Base-by-base conservation (phyloP, 2,329 filamentous ascomycete species). In the Aspergillus sp. region DNA sequence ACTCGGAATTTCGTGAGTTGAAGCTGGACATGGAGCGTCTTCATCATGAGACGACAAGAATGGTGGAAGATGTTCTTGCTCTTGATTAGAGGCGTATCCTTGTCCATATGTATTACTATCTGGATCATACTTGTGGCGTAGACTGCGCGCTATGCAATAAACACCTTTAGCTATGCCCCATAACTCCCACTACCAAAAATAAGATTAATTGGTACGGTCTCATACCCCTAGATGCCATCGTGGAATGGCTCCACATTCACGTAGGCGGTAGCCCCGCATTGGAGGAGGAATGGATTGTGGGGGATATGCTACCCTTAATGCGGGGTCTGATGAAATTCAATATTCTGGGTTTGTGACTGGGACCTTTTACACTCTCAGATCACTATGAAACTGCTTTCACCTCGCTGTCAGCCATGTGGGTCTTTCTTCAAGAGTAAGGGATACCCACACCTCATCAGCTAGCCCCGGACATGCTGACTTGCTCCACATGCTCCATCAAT, bases 1-100 rank as follows among this genome's bases (percentile, higher is more conserved):
- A 25, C 23, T 25, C 6, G 2, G 23, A 25, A 25, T 25, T 6
- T 25, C 1, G 6, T 7, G 23, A 7, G 23, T 25, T 6, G 23
- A 7, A 25, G 23, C 23, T 25, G 23, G 23, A 25, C 23, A 25
- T 25, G 23, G 23, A 25, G 23, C 23, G 6, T 25, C 23, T 25
- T 2, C 6, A 6, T 25, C 23, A 25, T 25, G 23, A 25, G 23
- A 25, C 23, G 23, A 25, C 67, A 10, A 63, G 59, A 50, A 75
- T 76, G 74, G 73, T 76, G 5, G 69, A 76, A 36, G 70, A 71
- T 64, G 70, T 75, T 12, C 55, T 75, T 51, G 58, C 60, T 50
- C 21, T 63, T 12, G 57, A 58, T 36, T 63, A 57, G 47, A 13
- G n/a, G 15, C 15, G 19, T 23, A n/a, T 19, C 7, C 21, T 4